Conservation (phyloP, 805 yeast species). For the Wickerhamomyces queroliae region DNA sequence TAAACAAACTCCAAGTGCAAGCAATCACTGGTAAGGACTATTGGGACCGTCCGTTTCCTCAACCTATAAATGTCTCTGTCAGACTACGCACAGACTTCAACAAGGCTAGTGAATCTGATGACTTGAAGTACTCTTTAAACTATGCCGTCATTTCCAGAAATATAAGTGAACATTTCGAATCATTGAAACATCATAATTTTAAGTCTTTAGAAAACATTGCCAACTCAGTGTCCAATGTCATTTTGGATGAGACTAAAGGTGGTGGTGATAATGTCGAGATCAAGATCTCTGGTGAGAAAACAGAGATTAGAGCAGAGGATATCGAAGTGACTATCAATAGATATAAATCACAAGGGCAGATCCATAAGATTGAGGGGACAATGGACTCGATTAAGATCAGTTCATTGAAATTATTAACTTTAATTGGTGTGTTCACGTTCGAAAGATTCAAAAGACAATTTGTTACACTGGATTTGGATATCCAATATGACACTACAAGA, state of each 20-base stretch:
- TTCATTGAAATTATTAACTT: slow-evolving; percentile 54
- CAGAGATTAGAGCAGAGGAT: slow-evolving; percentile 52
- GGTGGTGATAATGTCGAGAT: slow-evolving; percentile 41
- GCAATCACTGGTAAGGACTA: slow-evolving; percentile 70
- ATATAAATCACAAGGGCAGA: slow-evolving; percentile 14
- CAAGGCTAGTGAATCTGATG: slow-evolving; percentile 75
- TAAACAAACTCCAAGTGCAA: slow-evolving; percentile 52
- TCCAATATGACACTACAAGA: slow-evolving; percentile 33
- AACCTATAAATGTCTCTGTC: slow-evolving; percentile 58
- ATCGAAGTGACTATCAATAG: slow-evolving; percentile 37
- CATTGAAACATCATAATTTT: slow-evolving; percentile 31
- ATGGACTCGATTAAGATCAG: slow-evolving; percentile 32
- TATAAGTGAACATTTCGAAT: slow-evolving; percentile 46
- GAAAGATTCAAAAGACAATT: slow-evolving; percentile 81
- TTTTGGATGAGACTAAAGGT: slow-evolving; percentile 35
- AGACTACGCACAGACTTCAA: slow-evolving; percentile 61
- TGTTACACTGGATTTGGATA: slow-evolving; percentile 49
- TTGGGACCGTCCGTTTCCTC: slow-evolving; percentile 64
- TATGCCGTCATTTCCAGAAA: slow-evolving; percentile 79
- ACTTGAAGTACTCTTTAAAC: slow-evolving; percentile 75
- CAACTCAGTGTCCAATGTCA: slow-evolving; percentile 37
- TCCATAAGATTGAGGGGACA: slow-evolving; percentile 5
- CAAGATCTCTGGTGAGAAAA: slow-evolving; percentile 40
- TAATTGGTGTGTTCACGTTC: slow-evolving; percentile 92
- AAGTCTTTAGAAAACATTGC: slow-evolving; percentile 35